Conservation (phyloP, 331 rosid species). For the Pyrus hybrid region DNA sequence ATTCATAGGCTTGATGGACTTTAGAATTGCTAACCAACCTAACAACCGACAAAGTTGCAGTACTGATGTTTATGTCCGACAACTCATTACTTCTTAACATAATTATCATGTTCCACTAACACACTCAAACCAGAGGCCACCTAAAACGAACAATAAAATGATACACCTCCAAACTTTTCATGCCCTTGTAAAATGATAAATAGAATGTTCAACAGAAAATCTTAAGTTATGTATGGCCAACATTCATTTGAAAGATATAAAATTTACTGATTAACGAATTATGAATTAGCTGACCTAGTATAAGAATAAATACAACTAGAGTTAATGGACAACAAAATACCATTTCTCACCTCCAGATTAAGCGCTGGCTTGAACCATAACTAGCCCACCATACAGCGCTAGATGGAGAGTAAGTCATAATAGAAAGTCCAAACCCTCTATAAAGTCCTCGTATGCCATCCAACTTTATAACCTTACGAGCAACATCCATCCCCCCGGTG, state of each 20-base stretch:
- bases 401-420: conserved; percentile 88
- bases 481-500: conserved; percentile 85
- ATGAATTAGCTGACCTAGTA: background rate
- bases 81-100: background rate
- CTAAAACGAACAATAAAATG: background rate
- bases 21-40: background rate
- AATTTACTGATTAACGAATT: background rate
- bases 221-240: background rate
- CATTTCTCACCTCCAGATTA: conserved; percentile 88
- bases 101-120: background rate
- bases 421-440: conserved; percentile 82
- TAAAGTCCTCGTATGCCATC: conserved; percentile 76
- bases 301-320: background rate
- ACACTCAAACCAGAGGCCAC: background rate
- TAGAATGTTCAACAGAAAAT: background rate
- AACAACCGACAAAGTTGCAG: background rate
- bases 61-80: background rate
- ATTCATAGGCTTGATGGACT: background rate
- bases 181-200: background rate
- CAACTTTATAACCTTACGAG: conserved; percentile 52
- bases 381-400: conserved; percentile 99
- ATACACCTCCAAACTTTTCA: background rate
- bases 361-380: conserved; percentile 88
- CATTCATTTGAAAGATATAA: background rate
- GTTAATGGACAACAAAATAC: conserved; percentile 9